Evolutionary conservation across 2,329 filamentous ascomycete species (phyloP).

Genomic region (Davidsoniella virescens): DNA sequence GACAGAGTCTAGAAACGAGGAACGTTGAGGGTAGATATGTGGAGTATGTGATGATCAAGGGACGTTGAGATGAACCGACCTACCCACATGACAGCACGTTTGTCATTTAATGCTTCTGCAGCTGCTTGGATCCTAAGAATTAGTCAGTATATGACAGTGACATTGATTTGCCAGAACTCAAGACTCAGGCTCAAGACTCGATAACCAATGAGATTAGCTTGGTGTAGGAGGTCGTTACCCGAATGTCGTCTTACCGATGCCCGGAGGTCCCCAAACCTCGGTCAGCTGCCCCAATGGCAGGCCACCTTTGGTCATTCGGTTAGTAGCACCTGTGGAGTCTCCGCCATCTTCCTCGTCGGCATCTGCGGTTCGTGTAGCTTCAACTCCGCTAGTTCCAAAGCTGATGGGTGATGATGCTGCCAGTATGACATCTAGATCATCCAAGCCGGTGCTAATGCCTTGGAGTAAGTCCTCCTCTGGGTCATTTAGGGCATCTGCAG

Average conservation of each 20-base stretch:
- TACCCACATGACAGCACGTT: slow-evolving; percentile 61
- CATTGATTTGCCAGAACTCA: neutral
- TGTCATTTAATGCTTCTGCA: slow-evolving; percentile 42
- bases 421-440: slow-evolving; percentile 34
- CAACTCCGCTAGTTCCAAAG: neutral
- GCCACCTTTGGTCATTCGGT: slow-evolving; percentile 29
- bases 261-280: slow-evolving; percentile 78
- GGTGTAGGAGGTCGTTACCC: slow-evolving; percentile 35
- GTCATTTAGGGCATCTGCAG: slow-evolving; percentile 52
- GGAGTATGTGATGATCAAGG: slow-evolving; percentile 5
- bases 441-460: slow-evolving; percentile 40
- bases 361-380: neutral
- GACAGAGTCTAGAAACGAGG: neutral
- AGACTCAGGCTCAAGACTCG: too few species aligned
- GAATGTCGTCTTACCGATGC: slow-evolving; percentile 69
- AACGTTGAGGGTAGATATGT: neutral
- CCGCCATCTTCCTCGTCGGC: neutral
- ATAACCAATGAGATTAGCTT: neutral
- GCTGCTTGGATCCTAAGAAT: slow-evolving; percentile 51
- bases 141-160: slow-evolving; percentile 8
- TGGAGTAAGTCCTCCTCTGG: slow-evolving; percentile 34
- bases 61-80: slow-evolving; percentile 36
- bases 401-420: neutral
- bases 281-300: slow-evolving; percentile 62
- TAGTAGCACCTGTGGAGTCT: neutral